Conservation (phyloP, 305 asterid genomes). For the Rubia balearica region DNA sequence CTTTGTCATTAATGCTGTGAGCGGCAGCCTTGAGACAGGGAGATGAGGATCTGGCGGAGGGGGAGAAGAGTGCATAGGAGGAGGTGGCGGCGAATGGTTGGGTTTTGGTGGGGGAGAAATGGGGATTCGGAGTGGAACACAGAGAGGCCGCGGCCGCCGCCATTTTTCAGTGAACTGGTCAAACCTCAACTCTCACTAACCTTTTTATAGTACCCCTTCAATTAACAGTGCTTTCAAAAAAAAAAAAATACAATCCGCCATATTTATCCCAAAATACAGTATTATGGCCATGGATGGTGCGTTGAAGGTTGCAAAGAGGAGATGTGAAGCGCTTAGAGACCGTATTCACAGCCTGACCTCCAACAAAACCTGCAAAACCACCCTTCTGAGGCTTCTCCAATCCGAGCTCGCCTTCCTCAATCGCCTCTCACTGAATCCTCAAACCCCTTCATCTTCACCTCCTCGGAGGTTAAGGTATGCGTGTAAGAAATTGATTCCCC, state of each 20-base stretch:
- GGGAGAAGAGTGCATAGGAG: conserved; percentile 6
- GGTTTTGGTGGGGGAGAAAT: background rate
- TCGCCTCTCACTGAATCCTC: conserved; percentile 34
- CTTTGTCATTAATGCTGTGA: background rate
- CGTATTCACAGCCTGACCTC: conserved; percentile 30
- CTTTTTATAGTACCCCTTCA: no score
- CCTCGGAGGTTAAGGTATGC: conserved; percentile 29
- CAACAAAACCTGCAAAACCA: conserved; percentile 29
- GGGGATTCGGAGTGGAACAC: conserved; percentile 6
- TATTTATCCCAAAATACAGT: background rate
- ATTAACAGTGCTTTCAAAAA: no score
- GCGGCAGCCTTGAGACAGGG: background rate
- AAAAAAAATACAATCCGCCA: no score
- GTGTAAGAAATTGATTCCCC: background rate
- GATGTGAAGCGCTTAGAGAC: conserved; percentile 48
- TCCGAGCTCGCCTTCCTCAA: conserved; percentile 74
- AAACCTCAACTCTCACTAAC: background rate
- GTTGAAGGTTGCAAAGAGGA: conserved; percentile 46
- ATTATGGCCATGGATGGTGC: conserved; percentile 6
- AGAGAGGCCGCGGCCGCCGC: conserved; percentile 10
- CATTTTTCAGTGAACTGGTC: background rate
- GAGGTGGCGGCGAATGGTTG: background rate
- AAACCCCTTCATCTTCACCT: conserved; percentile 19
- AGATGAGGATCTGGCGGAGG: background rate
- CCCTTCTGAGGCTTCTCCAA: conserved; percentile 54